Base-by-base conservation (phyloP, 352 stramenopile species). In the Sclerospora graminicola region DNA sequence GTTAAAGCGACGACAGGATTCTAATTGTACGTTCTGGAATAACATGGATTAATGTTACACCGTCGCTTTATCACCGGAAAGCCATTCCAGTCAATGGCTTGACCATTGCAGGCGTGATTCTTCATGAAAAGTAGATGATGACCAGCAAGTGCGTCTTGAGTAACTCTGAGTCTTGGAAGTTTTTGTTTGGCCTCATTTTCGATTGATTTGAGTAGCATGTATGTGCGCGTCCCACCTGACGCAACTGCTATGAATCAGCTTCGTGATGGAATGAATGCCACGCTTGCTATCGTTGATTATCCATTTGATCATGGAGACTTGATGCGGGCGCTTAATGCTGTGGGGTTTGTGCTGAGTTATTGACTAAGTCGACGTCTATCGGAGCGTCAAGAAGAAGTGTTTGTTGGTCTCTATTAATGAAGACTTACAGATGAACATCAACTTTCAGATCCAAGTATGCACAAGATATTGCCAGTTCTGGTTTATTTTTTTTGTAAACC, bases 111-210 rank as follows among this genome's bases (percentile, higher is more conserved):
- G 83, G 65, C 34, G 72, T 87, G n/a, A 57, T 93, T 18, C 31
- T 78, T 9, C 89, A 86, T 41, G 70, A 89, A 14, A 89, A 89
- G 36, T 78, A 93, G 11, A 61, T 77, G 29, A 35, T 93, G 14
- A 55, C 54, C 16, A 69, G 52, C 47, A 81, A 82, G 44, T 86
- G 81, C 41, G 35, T 88, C 6, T 69, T 62, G 0, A 66, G 41
- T 18, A 75, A 67, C 29, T 7, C 63, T 69, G n/a, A 66, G 54
- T 39, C 63, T 85, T 37, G 81, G 81, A 15, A 77, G 74, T 0
- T 75, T 85, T n/a, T n/a, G n/a, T 32, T 57, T 91, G 8, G 67
- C 76, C 2, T 73, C 79, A 2, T 84, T 80, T 29, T 74, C 79
- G 0, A 67, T 93, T 18, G 69, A 76, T 38, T 38, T 89, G 13